Evolutionary conservation across 2,329 filamentous ascomycete genomes (phyloP).

Genomic region (Byssochlamys sp.): DNA sequence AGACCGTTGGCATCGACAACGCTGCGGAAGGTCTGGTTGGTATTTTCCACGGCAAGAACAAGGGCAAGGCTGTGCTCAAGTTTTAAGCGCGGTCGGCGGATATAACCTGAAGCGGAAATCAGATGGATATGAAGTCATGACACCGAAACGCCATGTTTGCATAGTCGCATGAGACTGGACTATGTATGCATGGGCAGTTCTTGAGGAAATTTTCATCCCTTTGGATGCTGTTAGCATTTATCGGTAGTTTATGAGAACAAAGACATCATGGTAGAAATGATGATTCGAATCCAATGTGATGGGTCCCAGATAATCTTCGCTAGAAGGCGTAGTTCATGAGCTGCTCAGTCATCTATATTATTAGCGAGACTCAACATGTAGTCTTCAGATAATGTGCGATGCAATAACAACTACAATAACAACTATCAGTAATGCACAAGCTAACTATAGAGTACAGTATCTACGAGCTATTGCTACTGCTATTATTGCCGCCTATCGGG

Average conservation of each 20-base stretch:
- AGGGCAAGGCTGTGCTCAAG: constrained; percentile 75
- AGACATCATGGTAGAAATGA: neutral
- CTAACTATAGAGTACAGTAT: neutral
- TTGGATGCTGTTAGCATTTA: neutral
- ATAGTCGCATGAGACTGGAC: neutral
- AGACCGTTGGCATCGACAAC: constrained; percentile 69
- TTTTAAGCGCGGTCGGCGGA: constrained; percentile 35
- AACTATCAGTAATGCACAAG: too few relatives aligned
- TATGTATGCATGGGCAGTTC: neutral
- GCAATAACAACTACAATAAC: neutral
- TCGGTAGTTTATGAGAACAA: neutral
- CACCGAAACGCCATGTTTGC: neutral
- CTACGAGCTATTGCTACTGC: neutral
- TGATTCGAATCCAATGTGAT: neutral
- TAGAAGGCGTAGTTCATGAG: neutral
- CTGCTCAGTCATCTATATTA: neutral
- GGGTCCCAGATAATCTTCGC: neutral
- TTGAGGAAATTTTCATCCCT: neutral
- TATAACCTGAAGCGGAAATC: neutral
- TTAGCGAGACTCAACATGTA: neutral
- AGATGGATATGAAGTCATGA: neutral
- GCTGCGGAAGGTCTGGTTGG: constrained; percentile 63
- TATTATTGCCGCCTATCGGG: constrained; percentile 15
- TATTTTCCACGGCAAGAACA: constrained; percentile 69
- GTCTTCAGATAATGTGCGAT: neutral